phyloP scores from a whole-genome alignment of 176 grass and related monocot genomes.

The Aegilops speltoides region DNA sequence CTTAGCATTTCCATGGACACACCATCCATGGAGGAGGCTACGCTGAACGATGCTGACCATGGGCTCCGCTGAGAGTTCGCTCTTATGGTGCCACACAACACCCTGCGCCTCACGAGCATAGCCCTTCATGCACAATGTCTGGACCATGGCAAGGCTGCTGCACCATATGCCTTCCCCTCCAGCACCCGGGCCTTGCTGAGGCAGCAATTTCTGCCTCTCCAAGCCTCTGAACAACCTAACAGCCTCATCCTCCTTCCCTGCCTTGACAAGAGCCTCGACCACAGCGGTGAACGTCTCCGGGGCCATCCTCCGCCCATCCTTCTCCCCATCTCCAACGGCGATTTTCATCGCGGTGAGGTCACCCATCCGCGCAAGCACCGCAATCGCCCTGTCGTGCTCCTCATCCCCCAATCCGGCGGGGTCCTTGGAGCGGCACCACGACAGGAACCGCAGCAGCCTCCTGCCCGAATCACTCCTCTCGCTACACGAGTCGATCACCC shows the following conservation, averaged over 20 bases:
- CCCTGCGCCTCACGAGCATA: conserved; percentile 48
- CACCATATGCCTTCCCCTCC: conserved; percentile 35
- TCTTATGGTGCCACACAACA: conserved; percentile 62
- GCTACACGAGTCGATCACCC: conserved; percentile 47
- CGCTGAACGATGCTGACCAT: conserved; percentile 42
- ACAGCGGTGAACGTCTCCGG: conserved; percentile 50
- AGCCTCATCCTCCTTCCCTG: conserved; percentile 48
- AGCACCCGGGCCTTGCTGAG: neutral
- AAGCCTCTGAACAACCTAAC: conserved; percentile 53
- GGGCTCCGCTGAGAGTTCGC: conserved; percentile 32
- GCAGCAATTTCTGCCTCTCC: conserved; percentile 40
- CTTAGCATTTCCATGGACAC: conserved; percentile 52
- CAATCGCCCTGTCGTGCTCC: conserved; percentile 45
- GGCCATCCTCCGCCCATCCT: conserved; percentile 40
- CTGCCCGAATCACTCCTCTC: neutral
- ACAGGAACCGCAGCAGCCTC: conserved; percentile 61
- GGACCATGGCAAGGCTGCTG: conserved; percentile 47
- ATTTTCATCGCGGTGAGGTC: conserved; percentile 58
- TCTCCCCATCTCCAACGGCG: conserved; percentile 25
- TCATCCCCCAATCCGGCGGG: neutral
- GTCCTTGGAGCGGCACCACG: conserved; percentile 52
- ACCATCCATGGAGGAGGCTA: conserved; percentile 68
- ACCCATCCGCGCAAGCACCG: conserved; percentile 32
- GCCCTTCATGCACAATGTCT: conserved; percentile 57
- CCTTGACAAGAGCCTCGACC: conserved; percentile 46